phyloP scores from a whole-genome alignment of 805 yeast genomes.

The Sugiyamaella chiloensis region DNA sequence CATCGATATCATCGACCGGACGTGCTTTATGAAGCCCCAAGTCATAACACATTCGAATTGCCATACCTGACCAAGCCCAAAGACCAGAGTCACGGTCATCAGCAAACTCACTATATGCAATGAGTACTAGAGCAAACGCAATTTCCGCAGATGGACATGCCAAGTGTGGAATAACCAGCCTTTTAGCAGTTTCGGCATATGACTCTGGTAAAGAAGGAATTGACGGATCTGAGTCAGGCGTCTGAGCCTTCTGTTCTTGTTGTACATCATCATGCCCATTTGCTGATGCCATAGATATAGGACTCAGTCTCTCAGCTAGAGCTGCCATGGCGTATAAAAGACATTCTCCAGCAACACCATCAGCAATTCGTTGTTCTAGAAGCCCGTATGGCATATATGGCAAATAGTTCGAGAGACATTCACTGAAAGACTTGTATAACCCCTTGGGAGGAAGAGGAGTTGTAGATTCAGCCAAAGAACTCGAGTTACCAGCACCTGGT shows the following conservation, averaged over 20 bases:
- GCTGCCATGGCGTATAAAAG: slow-evolving; percentile 29
- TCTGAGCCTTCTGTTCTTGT: neutral
- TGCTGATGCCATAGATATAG: slow-evolving; percentile 8
- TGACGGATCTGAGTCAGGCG: neutral
- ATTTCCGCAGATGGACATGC: slow-evolving; percentile 29
- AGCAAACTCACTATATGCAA: slow-evolving; percentile 30
- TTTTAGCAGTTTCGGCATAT: slow-evolving; percentile 28
- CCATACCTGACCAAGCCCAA: slow-evolving; percentile 33
- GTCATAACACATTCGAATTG: slow-evolving; percentile 31
- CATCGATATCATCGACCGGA: slow-evolving; percentile 10
- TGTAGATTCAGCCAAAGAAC: neutral
- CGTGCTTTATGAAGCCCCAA: slow-evolving; percentile 27
- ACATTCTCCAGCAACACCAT: slow-evolving; percentile 27
- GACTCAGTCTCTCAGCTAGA: slow-evolving; percentile 20
- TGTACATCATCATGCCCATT: neutral
- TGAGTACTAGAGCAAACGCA: slow-evolving; percentile 27
- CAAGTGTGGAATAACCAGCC: slow-evolving; percentile 26
- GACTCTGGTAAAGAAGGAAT: slow-evolving; percentile 19
- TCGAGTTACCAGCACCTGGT: neutral
- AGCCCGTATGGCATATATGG: slow-evolving; percentile 25
- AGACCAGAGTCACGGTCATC: slow-evolving; percentile 30
- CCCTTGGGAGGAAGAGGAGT: slow-evolving; percentile 18
- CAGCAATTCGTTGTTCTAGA: slow-evolving; percentile 20
- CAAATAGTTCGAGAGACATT: slow-evolving; percentile 22
- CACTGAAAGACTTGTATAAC: slow-evolving; percentile 19